Evolutionary conservation across 1,284 basidiomycete species (phyloP).

Genomic region (Trichosporon ovoides): DNA sequence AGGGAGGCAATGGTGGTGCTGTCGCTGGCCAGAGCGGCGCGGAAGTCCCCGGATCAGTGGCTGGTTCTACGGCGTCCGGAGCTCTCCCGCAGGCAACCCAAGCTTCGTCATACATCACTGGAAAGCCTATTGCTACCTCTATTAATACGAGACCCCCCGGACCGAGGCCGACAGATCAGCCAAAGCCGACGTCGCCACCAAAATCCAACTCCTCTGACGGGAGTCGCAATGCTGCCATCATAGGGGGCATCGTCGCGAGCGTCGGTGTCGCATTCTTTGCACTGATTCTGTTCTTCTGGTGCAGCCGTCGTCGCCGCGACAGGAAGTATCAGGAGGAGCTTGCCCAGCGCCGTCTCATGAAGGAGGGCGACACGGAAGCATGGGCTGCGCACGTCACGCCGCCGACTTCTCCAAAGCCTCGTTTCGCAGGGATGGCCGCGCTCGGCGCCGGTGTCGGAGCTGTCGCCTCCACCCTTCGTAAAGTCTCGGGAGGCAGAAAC

Average conservation of each 20-base stretch:
- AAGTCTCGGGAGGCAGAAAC: not conserved
- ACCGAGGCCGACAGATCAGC: not conserved
- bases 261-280: not conserved
- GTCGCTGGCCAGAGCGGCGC: not conserved
- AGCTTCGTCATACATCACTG: not conserved
- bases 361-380: not conserved
- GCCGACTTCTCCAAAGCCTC: not conserved
- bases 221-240: not conserved
- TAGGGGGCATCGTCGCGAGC: not conserved
- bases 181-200: not conserved
- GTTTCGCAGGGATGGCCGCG: not conserved
- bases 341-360: not conserved
- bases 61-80: not conserved
- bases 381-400: not conserved
- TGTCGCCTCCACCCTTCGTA: not conserved
- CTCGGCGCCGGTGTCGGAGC: not conserved
- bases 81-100: not conserved
- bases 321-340: not conserved
- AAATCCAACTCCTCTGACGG: not conserved
- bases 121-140: not conserved
- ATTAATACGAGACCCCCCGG: not conserved
- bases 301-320: not conserved
- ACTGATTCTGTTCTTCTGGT: slow-evolving; percentile 1
- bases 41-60: not conserved
- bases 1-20: not conserved